Evolutionary conservation across 768 basidiomycete genomes (phyloP).

Genomic region (Suillus subaureus): DNA sequence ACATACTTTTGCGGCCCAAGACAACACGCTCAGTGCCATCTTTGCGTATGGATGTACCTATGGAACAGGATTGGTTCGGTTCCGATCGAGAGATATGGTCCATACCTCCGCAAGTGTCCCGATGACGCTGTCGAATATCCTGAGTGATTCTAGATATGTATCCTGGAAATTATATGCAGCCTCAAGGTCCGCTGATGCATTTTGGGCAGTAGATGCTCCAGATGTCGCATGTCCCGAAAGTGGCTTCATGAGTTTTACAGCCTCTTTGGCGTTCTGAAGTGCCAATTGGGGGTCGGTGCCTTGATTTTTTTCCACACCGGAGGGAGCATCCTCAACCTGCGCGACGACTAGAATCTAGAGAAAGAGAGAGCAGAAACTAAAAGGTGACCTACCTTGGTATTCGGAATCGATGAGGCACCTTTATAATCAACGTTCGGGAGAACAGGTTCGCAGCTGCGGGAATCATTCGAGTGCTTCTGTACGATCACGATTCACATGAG

Average conservation of each 20-base stretch:
- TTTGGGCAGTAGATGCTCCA: too few relatives aligned
- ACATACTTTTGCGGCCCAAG: too few relatives aligned
- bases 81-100: too few relatives aligned
- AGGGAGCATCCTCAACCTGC: neutral
- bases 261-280: neutral
- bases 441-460: neutral
- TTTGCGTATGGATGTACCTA: too few relatives aligned
- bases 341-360: too few relatives aligned
- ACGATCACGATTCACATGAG: too few relatives aligned
- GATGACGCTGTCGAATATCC: neutral
- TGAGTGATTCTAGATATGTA: neutral
- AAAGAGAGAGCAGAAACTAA: neutral
- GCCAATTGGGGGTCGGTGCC: neutral
- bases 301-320: neutral
- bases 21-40: too few relatives aligned
- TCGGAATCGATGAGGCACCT: neutral
- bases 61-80: too few relatives aligned
- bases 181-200: neutral
- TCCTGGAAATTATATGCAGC: neutral
- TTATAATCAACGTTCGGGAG: neutral
- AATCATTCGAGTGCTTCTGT: neutral
- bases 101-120: neutral
- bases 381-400: neutral
- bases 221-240: too few relatives aligned
- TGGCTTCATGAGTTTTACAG: neutral